Base-by-base conservation (phyloP, 2,329 filamentous ascomycete genomes). In the Epichloe coenophiala region DNA sequence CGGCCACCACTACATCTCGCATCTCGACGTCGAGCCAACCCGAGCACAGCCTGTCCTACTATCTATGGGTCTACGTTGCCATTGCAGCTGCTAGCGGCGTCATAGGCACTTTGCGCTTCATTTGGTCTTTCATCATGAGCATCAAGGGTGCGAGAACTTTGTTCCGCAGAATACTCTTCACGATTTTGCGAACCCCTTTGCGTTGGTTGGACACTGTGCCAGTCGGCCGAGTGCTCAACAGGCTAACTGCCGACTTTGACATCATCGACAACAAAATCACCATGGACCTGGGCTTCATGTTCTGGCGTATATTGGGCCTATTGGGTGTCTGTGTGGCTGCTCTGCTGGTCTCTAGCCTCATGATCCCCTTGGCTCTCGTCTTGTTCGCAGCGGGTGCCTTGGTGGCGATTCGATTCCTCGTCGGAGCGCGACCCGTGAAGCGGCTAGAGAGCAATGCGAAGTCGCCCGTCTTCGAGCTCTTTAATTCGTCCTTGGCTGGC, bases 131-230 rank as follows among this genome's bases (percentile, higher is more conserved):
- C 58, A 57, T 70, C 7, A 81, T 83, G 45, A 84, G 84, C 12
- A 72, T 89, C 57, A 75, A 73, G 52, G 85, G 85, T 3, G 88
- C 84, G n/a, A 73, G 79, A 39, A 68, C 68, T 43, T 71, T 90
- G 3, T 91, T 89, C 55, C 73, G 79, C 21, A 75, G 75, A 48
- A 75, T 89, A 55, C 78, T 83, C 42, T 80, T 78, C 56, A 73
- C 78, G 0, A 74, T 91, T 11, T 71, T 91, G 3, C 77, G 83
- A 17, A 81, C 86, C 5, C 86, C 84, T 1, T 71, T 90, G n/a
- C 73, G 85, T 54, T 89, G 85, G 84, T 73, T 91, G 38, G 86
- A 91, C 60, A 90, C 86, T 0, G 82, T 88, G 0, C 87, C 87
- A 0, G 71, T 88, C 1, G 86, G 86, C 2, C 78, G 86, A 44